Evolutionary conservation across 129 eudicot genomes (phyloP), one percentile per base, ranked within the genome.

Genomic region (Heracleum sosnowskyi): DNA sequence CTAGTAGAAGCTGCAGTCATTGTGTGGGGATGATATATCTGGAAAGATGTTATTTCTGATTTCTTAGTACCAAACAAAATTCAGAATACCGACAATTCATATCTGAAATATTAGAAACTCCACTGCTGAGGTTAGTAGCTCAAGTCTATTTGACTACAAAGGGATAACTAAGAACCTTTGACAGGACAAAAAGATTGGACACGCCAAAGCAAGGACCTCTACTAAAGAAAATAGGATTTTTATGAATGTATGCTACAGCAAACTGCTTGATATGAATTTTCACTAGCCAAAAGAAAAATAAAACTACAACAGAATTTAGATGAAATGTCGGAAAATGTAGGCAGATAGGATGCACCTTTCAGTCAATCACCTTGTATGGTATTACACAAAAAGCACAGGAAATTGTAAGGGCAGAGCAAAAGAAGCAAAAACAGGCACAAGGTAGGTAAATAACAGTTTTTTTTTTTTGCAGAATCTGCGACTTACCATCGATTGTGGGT

Each of bases 401-500:
- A n/a, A n/a, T n/a, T n/a, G n/a, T n/a, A n/a, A n/a, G n/a, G n/a
- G n/a, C n/a, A n/a, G n/a, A n/a, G n/a, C n/a, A 26, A 62, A 62
- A 62, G 36, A 29, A 29, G 31, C 18, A 63, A 12, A 55, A 63
- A 63, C 20, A 31, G 31, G 18, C 37, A 63, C 20, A 11, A 63
- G 20, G 28, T 63, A 26, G 70, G 34, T 28, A 1, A 62, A 17
- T 17, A 62, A 24, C 40, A 68, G 17, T 29, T 28, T 34, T 7
- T 29, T 63, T 35, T n/a, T 33, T 29, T 51, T 51, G 62, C 11
- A 68, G 3, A 13, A 29, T 33, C 39, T 5, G 26, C 0, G 74
- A 46, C 88, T 83, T 55, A 91, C 96, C 89, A 78, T 44, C 69
- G 93, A 70, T 81, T 82, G 92, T 55, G 90, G 86, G 46, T 78